Evolutionary conservation across 169 alveolate genomes (phyloP), one percentile per base, ranked within the genome.

Genomic region (Plasmodium billcollinsi): DNA sequence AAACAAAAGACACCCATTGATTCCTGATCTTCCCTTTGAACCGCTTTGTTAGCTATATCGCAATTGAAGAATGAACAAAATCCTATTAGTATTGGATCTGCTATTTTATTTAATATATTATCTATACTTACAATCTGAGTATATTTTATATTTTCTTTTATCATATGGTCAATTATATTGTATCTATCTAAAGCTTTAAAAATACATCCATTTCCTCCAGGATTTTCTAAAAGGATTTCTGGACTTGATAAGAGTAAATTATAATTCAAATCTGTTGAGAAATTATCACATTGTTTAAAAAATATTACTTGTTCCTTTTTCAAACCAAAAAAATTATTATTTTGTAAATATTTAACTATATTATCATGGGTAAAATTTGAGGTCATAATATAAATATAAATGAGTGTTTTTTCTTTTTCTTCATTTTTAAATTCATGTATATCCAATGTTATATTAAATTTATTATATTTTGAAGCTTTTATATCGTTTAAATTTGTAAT

Each of bases 121-220:
- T 83, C 91, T 54, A 83, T 63, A 70, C 91, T 83, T 67, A 69
- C 74, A 83, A 69, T 61, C 67, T 83, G 91, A 43, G 67, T 12
- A 39, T 83, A 83, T 58, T 83, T 83, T 20, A 83, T 69, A 18
- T 83, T 67, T 56, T 83, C 45, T 33, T 49, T 49, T 7, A 83
- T 14, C 91, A 83, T 83, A 45, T 83, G 85, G 1, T 83, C 65
- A 20, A 83, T 58, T 43, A 83, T 83, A 15, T 47, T 14, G 88
- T 94, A 59, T 24, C 50, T 20, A 33, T 89, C 54, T 24, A 94
- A 74, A 54, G 95, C 92, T 62, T 85, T 78, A 56, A 92, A 94
- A 24, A 94, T 72, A 18, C 67, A 80, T 9, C 96, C 96, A 74
- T 94, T 94, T 3, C 96, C 96, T 49, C 74, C 91, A 70, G 91